A percentile compares a stretch with the other conserved stretches of the same genome.
Conservation (phyloP, 2,329 filamentous ascomycete genomes). For the Alternaria conjuncta region DNA sequence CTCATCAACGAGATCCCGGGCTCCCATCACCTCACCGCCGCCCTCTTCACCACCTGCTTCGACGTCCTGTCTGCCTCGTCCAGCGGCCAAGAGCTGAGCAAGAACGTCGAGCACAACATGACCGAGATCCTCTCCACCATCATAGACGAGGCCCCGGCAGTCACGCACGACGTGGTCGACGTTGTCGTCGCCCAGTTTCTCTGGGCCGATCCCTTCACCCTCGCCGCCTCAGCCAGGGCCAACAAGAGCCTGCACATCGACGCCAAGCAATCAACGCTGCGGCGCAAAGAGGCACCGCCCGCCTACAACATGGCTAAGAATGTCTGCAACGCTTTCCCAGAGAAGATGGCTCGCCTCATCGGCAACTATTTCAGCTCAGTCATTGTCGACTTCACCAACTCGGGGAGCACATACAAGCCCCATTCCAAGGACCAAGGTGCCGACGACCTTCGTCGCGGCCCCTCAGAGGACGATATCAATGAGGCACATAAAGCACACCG, state of each 20-base stretch:
- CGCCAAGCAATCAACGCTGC: constrained; percentile 79
- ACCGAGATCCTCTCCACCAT: constrained; percentile 82
- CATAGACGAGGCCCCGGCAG: constrained; percentile 80
- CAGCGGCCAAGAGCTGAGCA: constrained; percentile 82
- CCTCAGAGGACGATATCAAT: constrained; percentile 82
- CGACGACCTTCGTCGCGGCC: constrained; percentile 61
- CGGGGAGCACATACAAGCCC: constrained; percentile 24
- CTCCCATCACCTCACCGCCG: constrained; percentile 73
- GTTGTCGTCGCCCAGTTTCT: constrained; percentile 95
- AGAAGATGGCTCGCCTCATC: constrained; percentile 94
- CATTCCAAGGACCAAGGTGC: constrained; percentile 51
- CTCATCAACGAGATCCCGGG: constrained; percentile 87
- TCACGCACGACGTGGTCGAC: constrained; percentile 85
- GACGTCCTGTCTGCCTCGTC: constrained; percentile 85
- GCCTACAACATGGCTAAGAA: constrained; percentile 97
- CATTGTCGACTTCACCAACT: constrained; percentile 78
- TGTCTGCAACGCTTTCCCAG: constrained; percentile 85
- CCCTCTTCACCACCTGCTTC: constrained; percentile 87
- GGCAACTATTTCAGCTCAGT: constrained; percentile 98
- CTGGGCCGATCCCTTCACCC: constrained; percentile 74
- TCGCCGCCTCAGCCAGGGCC: constrained; percentile 54
- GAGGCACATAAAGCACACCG: constrained; percentile 90
- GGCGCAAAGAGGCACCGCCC: constrained; percentile 86
- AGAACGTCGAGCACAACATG: constrained; percentile 93
- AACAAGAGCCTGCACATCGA: constrained; percentile 65